These are phyloP conservation scores for Phoenix dactylifera DNA, from an alignment of 176 grass and related monocot genomes.

Conservation along the genomic window DNA sequence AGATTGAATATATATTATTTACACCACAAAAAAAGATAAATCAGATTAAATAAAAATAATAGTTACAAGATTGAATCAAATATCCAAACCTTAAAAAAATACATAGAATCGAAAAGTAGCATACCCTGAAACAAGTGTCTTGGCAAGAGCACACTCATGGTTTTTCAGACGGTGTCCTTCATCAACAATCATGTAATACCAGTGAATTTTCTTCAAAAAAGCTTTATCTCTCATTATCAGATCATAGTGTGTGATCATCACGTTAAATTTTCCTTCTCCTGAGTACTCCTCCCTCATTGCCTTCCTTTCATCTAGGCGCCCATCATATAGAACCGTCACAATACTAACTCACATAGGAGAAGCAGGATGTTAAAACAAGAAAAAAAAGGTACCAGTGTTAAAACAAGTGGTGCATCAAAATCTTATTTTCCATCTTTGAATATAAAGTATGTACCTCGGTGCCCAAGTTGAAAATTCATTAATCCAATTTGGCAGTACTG, in stretches of 20 bases:
- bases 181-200: constrained; percentile 96
- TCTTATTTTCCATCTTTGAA: not conserved
- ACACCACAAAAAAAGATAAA: too few relatives aligned
- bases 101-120: constrained; percentile 9
- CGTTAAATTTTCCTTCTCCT: constrained; percentile 63
- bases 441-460: constrained; percentile 50
- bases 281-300: constrained; percentile 73
- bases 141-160: constrained; percentile 95
- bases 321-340: constrained; percentile 83
- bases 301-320: constrained; percentile 92
- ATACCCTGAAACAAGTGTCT: constrained; percentile 80
- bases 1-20: too few relatives aligned
- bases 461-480: constrained; percentile 94
- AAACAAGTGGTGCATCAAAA: not conserved
- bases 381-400: not conserved
- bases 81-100: not conserved
- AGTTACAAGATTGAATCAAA: not conserved
- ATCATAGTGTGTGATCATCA: constrained; percentile 98
- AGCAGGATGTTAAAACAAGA: constrained; percentile 14
- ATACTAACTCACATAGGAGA: constrained; percentile 52
- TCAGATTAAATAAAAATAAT: too few relatives aligned
- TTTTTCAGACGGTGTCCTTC: constrained; percentile 99
- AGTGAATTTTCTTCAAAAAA: constrained; percentile 93
- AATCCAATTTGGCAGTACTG: constrained; percentile 97
- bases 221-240: constrained; percentile 99